Conservation (phyloP, 1,284 basidiomycete species). For the Abortiporus biennis region DNA sequence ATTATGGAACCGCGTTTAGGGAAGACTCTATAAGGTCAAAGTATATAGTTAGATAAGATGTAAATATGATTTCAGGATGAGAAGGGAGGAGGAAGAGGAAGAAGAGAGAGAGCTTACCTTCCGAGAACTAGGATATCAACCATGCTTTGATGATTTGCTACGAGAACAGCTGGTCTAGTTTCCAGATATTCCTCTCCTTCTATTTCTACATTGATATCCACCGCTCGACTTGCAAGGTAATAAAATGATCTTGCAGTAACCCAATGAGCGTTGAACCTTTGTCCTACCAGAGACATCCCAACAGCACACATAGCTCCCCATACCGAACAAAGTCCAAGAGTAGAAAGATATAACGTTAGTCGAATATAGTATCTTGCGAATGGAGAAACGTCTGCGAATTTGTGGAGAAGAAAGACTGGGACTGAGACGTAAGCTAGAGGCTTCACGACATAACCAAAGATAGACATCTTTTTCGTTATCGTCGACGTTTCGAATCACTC, state of each 20-base stretch:
- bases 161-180: constrained; percentile 65
- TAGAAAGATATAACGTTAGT: constrained; percentile 67
- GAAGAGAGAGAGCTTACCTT: constrained; percentile 41
- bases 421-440: constrained; percentile 71
- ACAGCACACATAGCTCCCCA: constrained; percentile 75
- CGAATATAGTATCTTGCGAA: constrained; percentile 70
- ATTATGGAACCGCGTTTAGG: constrained; percentile 84
- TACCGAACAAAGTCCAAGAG: constrained; percentile 68
- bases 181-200: constrained; percentile 84
- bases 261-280: constrained; percentile 81
- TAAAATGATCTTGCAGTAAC: constrained; percentile 88
- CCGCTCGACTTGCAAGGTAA: constrained; percentile 52
- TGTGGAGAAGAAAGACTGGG: constrained; percentile 56
- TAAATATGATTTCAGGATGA: constrained; percentile 2
- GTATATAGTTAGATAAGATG: background rate
- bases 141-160: constrained; percentile 95
- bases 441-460: constrained; percentile 52
- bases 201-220: constrained; percentile 63
- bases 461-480: constrained; percentile 39
- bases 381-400: constrained; percentile 48
- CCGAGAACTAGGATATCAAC: constrained; percentile 84
- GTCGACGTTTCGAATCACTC: no score
- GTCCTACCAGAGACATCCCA: constrained; percentile 65
- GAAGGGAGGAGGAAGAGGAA: constrained; percentile 3
- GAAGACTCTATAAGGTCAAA: constrained; percentile 59